Percentiles rank a stretch among this genome's conserved stretches.
These are phyloP conservation scores for Penicillium sumatraense DNA, from an alignment of 2,329 filamentous ascomycete species.

Conservation along the genomic window DNA sequence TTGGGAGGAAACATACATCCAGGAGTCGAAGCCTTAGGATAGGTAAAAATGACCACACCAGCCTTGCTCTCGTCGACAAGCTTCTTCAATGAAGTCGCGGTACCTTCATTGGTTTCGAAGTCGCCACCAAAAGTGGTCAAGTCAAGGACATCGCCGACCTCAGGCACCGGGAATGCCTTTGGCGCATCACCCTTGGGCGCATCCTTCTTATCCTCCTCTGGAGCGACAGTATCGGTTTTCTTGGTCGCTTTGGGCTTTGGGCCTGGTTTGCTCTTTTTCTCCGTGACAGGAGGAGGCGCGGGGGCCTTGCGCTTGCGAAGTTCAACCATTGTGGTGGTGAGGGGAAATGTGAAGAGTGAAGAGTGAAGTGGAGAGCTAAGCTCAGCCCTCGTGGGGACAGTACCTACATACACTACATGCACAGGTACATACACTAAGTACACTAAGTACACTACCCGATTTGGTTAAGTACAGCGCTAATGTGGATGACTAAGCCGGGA, in stretches of 20 bases:
- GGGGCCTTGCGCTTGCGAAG: constrained; percentile 67
- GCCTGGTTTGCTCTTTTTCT: constrained; percentile 37
- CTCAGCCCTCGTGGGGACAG: background rate
- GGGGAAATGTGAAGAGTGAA: constrained; percentile 1
- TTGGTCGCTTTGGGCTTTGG: constrained; percentile 35
- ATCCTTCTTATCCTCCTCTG: too few relatives aligned
- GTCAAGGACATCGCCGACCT: constrained; percentile 57
- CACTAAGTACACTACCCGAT: background rate
- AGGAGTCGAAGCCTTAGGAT: constrained; percentile 91
- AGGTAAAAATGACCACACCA: constrained; percentile 92
- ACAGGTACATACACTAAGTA: too few relatives aligned
- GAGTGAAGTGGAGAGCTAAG: background rate
- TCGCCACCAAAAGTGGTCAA: constrained; percentile 66
- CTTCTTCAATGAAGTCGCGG: constrained; percentile 76
- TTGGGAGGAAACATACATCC: constrained; percentile 76
- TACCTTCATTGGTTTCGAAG: constrained; percentile 83
- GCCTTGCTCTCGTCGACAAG: constrained; percentile 81
- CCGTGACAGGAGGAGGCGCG: constrained; percentile 45
- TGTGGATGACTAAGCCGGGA: constrained; percentile 15
- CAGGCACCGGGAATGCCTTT: constrained; percentile 29
- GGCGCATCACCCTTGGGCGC: constrained; percentile 13
- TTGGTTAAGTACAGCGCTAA: background rate
- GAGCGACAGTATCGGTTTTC: constrained; percentile 27
- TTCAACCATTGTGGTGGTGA: constrained; percentile 52
- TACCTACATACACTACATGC: background rate